A percentile compares a stretch with the other conserved stretches of the same genome.
phyloP scores from a whole-genome alignment of 2,329 filamentous ascomycete genomes.

The Colletotrichum neosansevieriae region DNA sequence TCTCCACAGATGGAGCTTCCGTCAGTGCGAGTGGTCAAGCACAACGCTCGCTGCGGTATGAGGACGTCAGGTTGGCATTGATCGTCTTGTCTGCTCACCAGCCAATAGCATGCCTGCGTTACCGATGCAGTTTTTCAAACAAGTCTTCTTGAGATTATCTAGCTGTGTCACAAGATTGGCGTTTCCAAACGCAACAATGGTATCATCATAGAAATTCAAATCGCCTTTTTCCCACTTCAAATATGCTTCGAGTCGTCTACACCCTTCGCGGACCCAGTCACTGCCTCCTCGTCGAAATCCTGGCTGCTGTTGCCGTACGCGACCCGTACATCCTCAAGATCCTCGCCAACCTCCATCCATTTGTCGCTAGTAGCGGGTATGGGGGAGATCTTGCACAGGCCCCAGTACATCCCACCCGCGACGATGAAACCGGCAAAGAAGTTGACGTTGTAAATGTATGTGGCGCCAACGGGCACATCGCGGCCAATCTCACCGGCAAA shows the following conservation, averaged over 20 bases:
- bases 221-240: neutral
- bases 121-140: too few relatives aligned
- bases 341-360: constrained; percentile 83
- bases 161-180: neutral
- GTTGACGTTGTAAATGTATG: constrained; percentile 90
- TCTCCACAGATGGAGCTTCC: neutral
- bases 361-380: constrained; percentile 78
- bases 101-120: too few relatives aligned
- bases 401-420: constrained; percentile 74
- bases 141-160: neutral
- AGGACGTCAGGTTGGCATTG: too few relatives aligned
- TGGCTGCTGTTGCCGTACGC: constrained; percentile 58
- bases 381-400: constrained; percentile 76
- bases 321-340: constrained; percentile 66
- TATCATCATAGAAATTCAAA: constrained; percentile 29
- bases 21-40: too few relatives aligned
- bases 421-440: constrained; percentile 89
- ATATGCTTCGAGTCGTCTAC: constrained; percentile 15
- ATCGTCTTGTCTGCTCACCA: too few relatives aligned
- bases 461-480: constrained; percentile 80
- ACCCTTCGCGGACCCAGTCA: constrained; percentile 15
- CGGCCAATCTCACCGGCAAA: constrained; percentile 85
- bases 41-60: too few relatives aligned
- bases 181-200: constrained; percentile 16
- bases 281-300: constrained; percentile 53